A percentile compares a stretch with the other conserved stretches of the same genome.
Evolutionary conservation across 345 rosid species (phyloP).

Genomic region (Linum tenue): DNA sequence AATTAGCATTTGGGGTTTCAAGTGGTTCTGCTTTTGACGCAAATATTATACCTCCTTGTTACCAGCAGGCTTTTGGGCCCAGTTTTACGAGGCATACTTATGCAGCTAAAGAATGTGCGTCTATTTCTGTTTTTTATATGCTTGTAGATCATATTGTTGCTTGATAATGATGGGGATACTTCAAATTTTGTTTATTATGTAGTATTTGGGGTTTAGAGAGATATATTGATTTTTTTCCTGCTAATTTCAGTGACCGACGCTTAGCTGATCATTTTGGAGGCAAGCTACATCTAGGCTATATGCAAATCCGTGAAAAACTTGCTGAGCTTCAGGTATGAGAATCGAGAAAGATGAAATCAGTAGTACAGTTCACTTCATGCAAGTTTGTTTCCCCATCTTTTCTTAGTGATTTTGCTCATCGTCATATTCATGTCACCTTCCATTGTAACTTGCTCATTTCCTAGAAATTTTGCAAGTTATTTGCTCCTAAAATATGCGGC

Average conservation of each 20-base stretch:
- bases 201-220: constrained; percentile 8
- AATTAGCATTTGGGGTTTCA: constrained; percentile 63
- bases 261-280: constrained; percentile 99
- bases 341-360: neutral
- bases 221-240: constrained; percentile 16
- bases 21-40: constrained; percentile 89
- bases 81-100: constrained; percentile 99
- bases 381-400: neutral
- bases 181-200: constrained; percentile 3
- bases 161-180: constrained; percentile 28
- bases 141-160: constrained; percentile 49
- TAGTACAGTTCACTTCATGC: neutral
- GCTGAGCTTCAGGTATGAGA: constrained; percentile 75
- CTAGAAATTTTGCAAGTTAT: no score
- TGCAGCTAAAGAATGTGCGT: constrained; percentile 99
- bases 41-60: constrained; percentile 87
- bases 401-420: neutral
- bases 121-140: constrained; percentile 65
- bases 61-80: constrained; percentile 99
- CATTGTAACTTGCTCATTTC: no score
- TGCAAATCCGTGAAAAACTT: constrained; percentile 92
- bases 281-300: constrained; percentile 94
- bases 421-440: neutral
- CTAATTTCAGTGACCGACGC: constrained; percentile 83
- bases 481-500: neutral